Evolutionary conservation across 23 red algal species (phyloP).

Genomic region (Cyanidiococcus yangmingshanensis): DNA sequence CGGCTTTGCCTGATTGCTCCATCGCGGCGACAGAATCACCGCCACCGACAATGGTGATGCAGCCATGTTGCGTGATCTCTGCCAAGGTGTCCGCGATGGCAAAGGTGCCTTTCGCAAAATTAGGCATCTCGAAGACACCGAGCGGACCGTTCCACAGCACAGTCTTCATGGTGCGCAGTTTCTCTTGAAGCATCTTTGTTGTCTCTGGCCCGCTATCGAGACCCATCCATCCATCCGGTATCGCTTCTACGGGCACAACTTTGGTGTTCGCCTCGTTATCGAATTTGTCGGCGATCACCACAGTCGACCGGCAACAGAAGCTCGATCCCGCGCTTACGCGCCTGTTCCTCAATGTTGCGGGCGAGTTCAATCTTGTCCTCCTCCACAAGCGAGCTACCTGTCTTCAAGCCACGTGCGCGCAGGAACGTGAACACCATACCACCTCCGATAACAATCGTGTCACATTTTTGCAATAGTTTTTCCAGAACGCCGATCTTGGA

Average conservation of each 20-base stretch:
- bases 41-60: slow-evolving; percentile 91
- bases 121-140: slow-evolving; percentile 94
- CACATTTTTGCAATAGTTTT: slow-evolving; percentile 73
- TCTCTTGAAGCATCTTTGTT: slow-evolving; percentile 49
- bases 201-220: slow-evolving; percentile 73
- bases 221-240: slow-evolving; percentile 95
- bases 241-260: slow-evolving; percentile 41
- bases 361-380: slow-evolving; percentile 96
- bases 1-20: slow-evolving; percentile 82
- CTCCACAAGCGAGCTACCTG: slow-evolving; percentile 89
- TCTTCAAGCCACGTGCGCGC: slow-evolving; percentile 60
- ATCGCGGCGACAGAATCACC: slow-evolving; percentile 98
- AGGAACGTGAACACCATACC: slow-evolving; percentile 99
- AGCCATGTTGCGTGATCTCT: slow-evolving; percentile 49
- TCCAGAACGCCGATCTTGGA: slow-evolving; percentile 97
- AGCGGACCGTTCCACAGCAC: slow-evolving; percentile 97
- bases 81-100: slow-evolving; percentile 77
- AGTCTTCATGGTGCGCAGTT: slow-evolving; percentile 67
- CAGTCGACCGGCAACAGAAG: slow-evolving; percentile 81
- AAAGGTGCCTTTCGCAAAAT: slow-evolving; percentile 95
- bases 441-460: slow-evolving; percentile 93
- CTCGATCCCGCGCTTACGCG: slow-evolving; percentile 45
- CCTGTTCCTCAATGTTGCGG: slow-evolving; percentile 43
- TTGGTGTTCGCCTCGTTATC: slow-evolving; percentile 72
- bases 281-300: slow-evolving; percentile 91